Percentiles rank a stretch among this genome's conserved stretches.
phyloP scores from a whole-genome alignment of 2,329 filamentous ascomycete species.

The Boeremia lycopersici region DNA sequence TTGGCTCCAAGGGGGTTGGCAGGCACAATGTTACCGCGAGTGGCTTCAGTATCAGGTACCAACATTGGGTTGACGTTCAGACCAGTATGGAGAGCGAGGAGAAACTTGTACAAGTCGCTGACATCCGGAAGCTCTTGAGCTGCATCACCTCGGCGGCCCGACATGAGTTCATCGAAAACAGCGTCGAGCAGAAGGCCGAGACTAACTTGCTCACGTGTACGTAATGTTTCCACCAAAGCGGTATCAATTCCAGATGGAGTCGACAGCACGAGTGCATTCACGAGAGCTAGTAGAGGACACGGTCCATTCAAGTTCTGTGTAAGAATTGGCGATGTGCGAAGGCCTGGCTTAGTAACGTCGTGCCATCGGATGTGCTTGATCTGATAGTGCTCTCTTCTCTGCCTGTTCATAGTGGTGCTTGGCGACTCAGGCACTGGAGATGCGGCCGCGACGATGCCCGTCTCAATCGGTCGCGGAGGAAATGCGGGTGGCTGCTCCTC shows the following conservation, averaged over 20 bases:
- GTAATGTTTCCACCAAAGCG: conserved; percentile 76
- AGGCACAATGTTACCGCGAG: conserved; percentile 41
- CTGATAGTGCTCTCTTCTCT: conserved; percentile 79
- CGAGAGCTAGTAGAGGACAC: conserved; percentile 88
- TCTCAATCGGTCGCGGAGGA: conserved; percentile 43
- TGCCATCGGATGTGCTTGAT: conserved; percentile 91
- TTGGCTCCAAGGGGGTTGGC: conserved; percentile 50
- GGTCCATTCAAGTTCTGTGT: conserved; percentile 95
- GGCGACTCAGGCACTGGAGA: conserved; percentile 47
- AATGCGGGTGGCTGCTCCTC: conserved; percentile 43
- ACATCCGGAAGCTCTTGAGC: conserved; percentile 78
- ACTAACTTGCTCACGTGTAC: conserved; percentile 84
- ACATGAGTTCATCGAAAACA: conserved; percentile 92
- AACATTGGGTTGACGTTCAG: conserved; percentile 98
- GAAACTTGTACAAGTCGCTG: conserved; percentile 82
- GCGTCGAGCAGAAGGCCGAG: conserved; percentile 84
- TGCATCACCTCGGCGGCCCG: conserved; percentile 69
- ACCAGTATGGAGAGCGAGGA: conserved; percentile 87
- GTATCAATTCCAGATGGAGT: conserved; percentile 71
- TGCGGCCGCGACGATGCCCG: conserved; percentile 19
- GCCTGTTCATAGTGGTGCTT: conserved; percentile 48
- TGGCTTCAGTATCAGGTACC: conserved; percentile 59
- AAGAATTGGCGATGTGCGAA: conserved; percentile 82
- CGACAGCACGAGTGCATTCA: conserved; percentile 88
- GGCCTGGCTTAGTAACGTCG: conserved; percentile 65